A percentile compares a stretch with the other conserved stretches of the same genome.
These are phyloP conservation scores for Pyrenophora tritici-repentis DNA, from an alignment of 2,329 filamentous ascomycete species.

Conservation along the genomic window DNA sequence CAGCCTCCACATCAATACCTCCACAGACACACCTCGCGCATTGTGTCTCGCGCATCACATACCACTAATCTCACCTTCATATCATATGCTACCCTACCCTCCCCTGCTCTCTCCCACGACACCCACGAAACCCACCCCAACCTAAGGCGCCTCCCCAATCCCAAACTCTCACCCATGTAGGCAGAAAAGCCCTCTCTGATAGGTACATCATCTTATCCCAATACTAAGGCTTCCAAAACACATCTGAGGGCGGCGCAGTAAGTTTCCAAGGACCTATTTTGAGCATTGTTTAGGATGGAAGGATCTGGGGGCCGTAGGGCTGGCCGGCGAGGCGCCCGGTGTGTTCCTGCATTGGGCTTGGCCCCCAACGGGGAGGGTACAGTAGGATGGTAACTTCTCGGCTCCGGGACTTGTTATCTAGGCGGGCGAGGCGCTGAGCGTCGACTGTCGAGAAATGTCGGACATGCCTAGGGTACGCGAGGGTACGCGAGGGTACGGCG, in stretches of 20 bases:
- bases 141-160: background rate
- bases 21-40: too few relatives aligned
- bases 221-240: slow-evolving; percentile 10
- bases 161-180: slow-evolving; percentile 13
- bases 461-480: too few relatives aligned
- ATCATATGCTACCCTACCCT: too few relatives aligned
- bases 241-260: slow-evolving; percentile 21
- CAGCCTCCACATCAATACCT: too few relatives aligned
- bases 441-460: too few relatives aligned
- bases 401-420: too few relatives aligned
- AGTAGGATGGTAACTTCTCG: background rate
- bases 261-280: slow-evolving; percentile 25
- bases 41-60: too few relatives aligned
- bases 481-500: too few relatives aligned
- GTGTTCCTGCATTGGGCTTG: too few relatives aligned
- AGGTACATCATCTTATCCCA: slow-evolving; percentile 5
- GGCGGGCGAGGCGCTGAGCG: background rate
- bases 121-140: too few relatives aligned
- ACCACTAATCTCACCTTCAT: too few relatives aligned
- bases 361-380: background rate
- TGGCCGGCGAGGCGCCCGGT: background rate
- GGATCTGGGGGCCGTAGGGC: slow-evolving; percentile 3
- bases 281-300: slow-evolving; percentile 5
- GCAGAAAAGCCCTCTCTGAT: slow-evolving; percentile 23
- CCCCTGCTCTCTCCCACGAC: too few relatives aligned